These are phyloP conservation scores for Gentiana dahurica DNA, from an alignment of 257 asterid species.

Conservation along the genomic window DNA sequence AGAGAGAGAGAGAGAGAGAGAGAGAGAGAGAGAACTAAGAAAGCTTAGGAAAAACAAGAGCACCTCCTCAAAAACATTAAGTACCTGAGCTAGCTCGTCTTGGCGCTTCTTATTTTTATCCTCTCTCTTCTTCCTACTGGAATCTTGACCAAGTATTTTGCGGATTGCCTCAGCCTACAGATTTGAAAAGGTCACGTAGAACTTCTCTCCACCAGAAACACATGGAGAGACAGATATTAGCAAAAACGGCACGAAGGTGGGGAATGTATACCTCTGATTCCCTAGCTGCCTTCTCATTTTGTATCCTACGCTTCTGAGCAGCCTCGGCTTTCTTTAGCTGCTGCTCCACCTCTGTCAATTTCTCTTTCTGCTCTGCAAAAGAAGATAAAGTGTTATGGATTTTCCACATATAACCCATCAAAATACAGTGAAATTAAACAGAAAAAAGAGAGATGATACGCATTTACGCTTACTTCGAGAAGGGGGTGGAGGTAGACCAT, in stretches of 20 bases:
- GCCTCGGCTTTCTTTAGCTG: constrained; percentile 37
- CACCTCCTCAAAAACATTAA: background rate
- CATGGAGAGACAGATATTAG: background rate
- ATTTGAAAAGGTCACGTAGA: constrained; percentile 3
- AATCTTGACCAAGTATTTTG: constrained; percentile 93
- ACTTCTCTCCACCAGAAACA: constrained; percentile 1
- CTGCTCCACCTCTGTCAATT: constrained; percentile 39
- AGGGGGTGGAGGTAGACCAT: constrained; percentile 38
- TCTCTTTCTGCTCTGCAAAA: constrained; percentile 32
- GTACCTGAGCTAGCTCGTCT: constrained; percentile 92
- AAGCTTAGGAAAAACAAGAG: too few species aligned
- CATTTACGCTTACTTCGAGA: constrained; percentile 27
- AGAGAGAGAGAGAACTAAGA: too few species aligned
- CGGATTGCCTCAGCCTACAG: constrained; percentile 62
- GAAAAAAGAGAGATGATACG: background rate
- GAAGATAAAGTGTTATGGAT: constrained; percentile 6
- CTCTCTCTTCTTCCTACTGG: constrained; percentile 90
- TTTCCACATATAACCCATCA: background rate
- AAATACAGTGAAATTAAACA: background rate
- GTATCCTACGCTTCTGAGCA: constrained; percentile 38
- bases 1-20: too few species aligned
- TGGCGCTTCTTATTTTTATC: constrained; percentile 84
- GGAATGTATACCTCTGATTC: constrained; percentile 30
- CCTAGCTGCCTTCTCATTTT: constrained; percentile 38
- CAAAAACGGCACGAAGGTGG: background rate